These are phyloP conservation scores for Kodamaea nitidulidarum DNA, from an alignment of 805 yeast species.

Conservation along the genomic window DNA sequence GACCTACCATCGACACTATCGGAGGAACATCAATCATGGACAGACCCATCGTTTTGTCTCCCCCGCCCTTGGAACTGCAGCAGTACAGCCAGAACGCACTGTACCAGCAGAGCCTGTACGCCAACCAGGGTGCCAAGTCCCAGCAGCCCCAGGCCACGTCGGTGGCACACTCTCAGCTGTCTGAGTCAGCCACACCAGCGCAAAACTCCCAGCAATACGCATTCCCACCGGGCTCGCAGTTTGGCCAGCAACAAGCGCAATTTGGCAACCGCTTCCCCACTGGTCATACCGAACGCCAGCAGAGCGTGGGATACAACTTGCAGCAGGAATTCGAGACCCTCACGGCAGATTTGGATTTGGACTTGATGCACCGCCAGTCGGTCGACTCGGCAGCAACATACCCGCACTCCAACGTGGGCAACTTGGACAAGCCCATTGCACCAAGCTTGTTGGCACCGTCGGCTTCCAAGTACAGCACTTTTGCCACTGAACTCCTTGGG, in stretches of 20 bases:
- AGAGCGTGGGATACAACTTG: conserved; percentile 43
- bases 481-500: conserved; percentile 9
- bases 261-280: background rate
- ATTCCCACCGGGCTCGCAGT: background rate
- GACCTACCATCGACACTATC: background rate
- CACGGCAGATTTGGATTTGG: conserved; percentile 44
- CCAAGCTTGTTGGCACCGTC: conserved; percentile 9
- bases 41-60: conserved; percentile 40
- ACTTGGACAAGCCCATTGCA: conserved; percentile 1
- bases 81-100: conserved; percentile 5
- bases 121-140: background rate
- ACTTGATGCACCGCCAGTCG: conserved; percentile 24
- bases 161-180: no score
- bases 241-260: conserved; percentile 1
- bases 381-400: background rate
- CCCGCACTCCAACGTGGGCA: background rate
- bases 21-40: conserved; percentile 12
- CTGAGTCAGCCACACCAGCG: no score
- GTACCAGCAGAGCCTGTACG: conserved; percentile 4
- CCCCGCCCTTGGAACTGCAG: conserved; percentile 35
- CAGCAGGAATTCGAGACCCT: conserved; percentile 47
- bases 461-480: conserved; percentile 8
- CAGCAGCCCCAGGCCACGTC: background rate
- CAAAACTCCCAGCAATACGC: background rate
- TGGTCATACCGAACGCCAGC: conserved; percentile 27